Base-by-base conservation (phyloP, 23 red algal genomes). In the Cyanidioschyzon merolae region DNA sequence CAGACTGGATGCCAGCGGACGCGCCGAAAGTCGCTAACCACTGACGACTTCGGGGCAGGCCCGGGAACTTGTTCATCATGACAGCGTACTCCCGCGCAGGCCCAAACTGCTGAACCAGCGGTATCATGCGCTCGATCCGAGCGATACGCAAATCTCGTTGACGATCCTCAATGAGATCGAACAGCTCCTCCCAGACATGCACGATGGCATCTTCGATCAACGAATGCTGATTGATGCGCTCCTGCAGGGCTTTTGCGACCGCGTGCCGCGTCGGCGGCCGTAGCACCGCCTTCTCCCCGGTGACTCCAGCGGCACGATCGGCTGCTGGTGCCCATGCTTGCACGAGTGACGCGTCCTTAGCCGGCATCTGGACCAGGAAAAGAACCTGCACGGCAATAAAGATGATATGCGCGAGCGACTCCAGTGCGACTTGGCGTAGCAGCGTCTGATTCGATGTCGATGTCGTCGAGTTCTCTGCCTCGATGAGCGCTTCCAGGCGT, bases 361-460 rank as follows among this genome's bases (percentile, higher is more conserved):
- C 63, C 7, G 63, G 63, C 63, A 71, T 71, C 63, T 71, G 63
- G 7, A 71, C 63, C 63, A 71, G 63, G 63, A 71, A 35, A 25
- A 71, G 63, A 7, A 71, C 63, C 32, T 71, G 63, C 63, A 71
- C 2, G 2, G 63, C 63, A 7, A 25, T 3, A 35, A 27, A 71
- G n/a, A 71, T 35, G 7, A 71, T 7, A 3, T 27, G 12, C 63
- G 29, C 32, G 21, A 71, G 63, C 63, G 12, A 7, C 29, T 71
- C 63, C 3, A 27, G 32, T 71, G 63, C 63, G n/a, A 71, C 63
- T 27, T 27, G 63, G 3, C 29, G 63, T 12, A 25, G 29, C 32
- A 35, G 12, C 29, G 63, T 7, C 63, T 25, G 32, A 25, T 71
- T 27, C 12, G 16, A 25, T 7, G 32, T 27, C 29, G 21, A 35